Conservation (phyloP, 2,329 filamentous ascomycete genomes). For the Boeremia exigua region DNA sequence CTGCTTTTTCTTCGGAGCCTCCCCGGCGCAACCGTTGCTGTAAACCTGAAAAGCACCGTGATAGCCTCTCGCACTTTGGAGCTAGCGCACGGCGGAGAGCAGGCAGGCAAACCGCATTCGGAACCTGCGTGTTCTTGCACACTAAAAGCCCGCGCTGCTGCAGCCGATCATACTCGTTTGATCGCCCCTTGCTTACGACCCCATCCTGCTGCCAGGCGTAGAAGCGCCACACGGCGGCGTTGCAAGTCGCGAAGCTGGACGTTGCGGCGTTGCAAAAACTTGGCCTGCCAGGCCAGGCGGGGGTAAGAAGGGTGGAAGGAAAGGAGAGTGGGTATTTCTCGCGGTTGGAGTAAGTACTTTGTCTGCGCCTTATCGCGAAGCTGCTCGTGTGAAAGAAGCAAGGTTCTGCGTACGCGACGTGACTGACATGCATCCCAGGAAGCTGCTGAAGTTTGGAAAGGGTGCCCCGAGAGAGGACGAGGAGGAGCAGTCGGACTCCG, state of each 20-base stretch:
- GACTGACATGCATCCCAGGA: conserved; percentile 4
- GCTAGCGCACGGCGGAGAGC: not conserved
- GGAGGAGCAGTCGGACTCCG: not conserved
- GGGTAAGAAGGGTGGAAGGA: conserved; percentile 1
- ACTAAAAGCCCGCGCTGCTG: not conserved
- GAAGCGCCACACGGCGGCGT: not conserved
- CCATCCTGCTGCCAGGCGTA: not conserved
- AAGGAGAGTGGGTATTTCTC: conserved; percentile 12
- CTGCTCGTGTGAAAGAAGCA: not conserved
- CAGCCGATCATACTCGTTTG: not conserved
- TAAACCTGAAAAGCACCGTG: not conserved
- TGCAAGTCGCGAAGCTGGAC: conserved; percentile 7
- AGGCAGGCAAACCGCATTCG: not conserved
- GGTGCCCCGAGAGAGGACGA: not conserved
- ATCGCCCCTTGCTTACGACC: not conserved
- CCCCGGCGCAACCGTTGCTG: not conserved
- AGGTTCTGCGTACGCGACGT: not conserved
- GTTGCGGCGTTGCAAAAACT: not conserved
- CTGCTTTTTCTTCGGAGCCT: not conserved
- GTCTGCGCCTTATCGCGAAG: not conserved
- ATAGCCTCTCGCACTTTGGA: not conserved
- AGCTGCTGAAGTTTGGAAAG: conserved; percentile 11
- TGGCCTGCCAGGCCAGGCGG: conserved; percentile 4
- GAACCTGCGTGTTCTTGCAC: not conserved
- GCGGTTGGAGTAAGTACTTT: conserved; percentile 4